These are phyloP conservation scores for Massarina eburnea DNA, from an alignment of 2,329 filamentous ascomycete genomes.

Conservation along the genomic window DNA sequence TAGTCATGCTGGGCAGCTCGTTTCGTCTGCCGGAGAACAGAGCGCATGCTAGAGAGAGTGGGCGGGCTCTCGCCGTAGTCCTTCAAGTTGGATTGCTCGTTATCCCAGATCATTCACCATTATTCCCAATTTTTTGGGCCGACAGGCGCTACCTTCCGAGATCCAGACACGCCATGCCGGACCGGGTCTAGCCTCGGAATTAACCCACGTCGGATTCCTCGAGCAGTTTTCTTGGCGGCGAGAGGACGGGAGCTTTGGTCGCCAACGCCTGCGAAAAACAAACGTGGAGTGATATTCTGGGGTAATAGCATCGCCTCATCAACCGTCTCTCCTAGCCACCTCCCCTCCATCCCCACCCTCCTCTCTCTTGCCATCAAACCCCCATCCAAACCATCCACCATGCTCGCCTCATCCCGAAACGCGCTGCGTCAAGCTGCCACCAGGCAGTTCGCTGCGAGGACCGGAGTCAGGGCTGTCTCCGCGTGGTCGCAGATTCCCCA, in stretches of 20 bases:
- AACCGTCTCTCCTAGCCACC: constrained; percentile 7
- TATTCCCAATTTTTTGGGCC: background rate
- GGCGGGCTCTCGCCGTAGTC: too few species aligned
- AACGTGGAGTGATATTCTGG: constrained; percentile 25
- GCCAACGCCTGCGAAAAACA: constrained; percentile 11
- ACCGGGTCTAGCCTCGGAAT: background rate
- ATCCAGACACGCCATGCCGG: background rate
- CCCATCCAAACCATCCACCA: constrained; percentile 20
- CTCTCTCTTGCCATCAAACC: constrained; percentile 5
- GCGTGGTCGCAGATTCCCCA: constrained; percentile 91
- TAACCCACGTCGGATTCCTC: background rate
- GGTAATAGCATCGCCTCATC: constrained; percentile 26
- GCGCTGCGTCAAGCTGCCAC: constrained; percentile 41
- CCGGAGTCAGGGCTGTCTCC: constrained; percentile 65
- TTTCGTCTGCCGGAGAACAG: constrained; percentile 30
- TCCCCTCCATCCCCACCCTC: constrained; percentile 10
- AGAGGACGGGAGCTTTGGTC: constrained; percentile 3
- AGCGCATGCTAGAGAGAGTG: too few species aligned
- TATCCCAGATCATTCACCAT: background rate
- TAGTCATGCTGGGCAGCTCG: constrained; percentile 28
- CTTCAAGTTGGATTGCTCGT: constrained; percentile 3
- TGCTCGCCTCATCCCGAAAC: constrained; percentile 42
- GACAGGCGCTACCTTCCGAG: background rate
- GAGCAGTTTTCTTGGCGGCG: background rate
- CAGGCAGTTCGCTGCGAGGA: constrained; percentile 36